These are phyloP conservation scores for Neotropicomus parvogracilis DNA, from an alignment of 1,284 basidiomycete genomes.

Conservation along the genomic window DNA sequence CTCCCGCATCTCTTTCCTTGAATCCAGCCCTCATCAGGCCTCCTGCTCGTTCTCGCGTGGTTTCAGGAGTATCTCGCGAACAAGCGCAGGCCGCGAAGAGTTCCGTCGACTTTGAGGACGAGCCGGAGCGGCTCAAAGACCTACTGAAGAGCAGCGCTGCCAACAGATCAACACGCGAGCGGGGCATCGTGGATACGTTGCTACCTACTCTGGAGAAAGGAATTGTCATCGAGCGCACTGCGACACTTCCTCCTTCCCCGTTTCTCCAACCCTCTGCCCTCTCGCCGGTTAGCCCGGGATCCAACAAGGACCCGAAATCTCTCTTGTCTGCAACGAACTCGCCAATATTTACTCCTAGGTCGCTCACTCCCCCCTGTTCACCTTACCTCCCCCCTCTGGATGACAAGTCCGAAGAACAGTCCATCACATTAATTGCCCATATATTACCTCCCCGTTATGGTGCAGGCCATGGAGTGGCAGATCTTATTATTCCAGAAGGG, in stretches of 20 bases:
- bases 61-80: slow-evolving; percentile 64
- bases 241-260: slow-evolving; percentile 26
- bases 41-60: slow-evolving; percentile 46
- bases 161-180: slow-evolving; percentile 39
- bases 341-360: slow-evolving; percentile 39
- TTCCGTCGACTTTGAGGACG: slow-evolving; percentile 75
- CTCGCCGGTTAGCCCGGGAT: slow-evolving; percentile 17
- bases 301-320: slow-evolving; percentile 34
- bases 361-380: slow-evolving; percentile 45
- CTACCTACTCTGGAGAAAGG: slow-evolving; percentile 30
- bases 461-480: slow-evolving; percentile 39
- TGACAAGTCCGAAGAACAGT: slow-evolving; percentile 18
- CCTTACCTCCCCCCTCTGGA: slow-evolving; percentile 27
- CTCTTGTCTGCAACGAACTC: slow-evolving; percentile 46
- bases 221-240: slow-evolving; percentile 19
- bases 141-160: slow-evolving; percentile 54
- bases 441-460: slow-evolving; percentile 48
- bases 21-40: slow-evolving; percentile 28
- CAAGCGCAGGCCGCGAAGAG: slow-evolving; percentile 54
- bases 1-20: slow-evolving; percentile 36
- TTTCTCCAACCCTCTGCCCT: slow-evolving; percentile 22
- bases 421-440: slow-evolving; percentile 45
- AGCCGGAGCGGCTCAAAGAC: slow-evolving; percentile 67
- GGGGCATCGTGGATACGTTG: slow-evolving; percentile 33
- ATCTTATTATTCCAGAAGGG: slow-evolving; percentile 43